These are phyloP conservation scores for Cyberlindnera americana DNA, from an alignment of 805 yeast species.

Conservation along the genomic window DNA sequence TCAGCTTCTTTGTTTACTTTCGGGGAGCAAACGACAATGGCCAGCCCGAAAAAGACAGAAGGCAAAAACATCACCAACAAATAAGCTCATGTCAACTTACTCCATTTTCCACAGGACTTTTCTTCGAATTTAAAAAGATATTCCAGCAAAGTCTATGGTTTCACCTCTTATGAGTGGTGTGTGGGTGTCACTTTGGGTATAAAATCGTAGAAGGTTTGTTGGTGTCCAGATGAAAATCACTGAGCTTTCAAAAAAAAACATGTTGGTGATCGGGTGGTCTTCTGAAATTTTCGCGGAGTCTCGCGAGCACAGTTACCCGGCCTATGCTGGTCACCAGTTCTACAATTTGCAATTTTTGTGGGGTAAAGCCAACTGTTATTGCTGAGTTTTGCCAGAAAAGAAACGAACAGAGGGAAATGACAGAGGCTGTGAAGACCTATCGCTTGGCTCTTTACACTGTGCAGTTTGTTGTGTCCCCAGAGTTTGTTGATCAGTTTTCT, in stretches of 20 bases:
- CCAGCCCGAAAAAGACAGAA: too few relatives aligned
- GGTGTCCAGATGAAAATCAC: constrained; percentile 6
- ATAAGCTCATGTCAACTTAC: neutral
- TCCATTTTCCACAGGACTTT: neutral
- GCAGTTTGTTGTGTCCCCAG: constrained; percentile 13
- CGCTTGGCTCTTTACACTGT: constrained; percentile 9
- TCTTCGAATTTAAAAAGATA: too few relatives aligned
- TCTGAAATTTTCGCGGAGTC: neutral
- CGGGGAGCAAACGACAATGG: too few relatives aligned
- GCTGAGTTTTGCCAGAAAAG: too few relatives aligned
- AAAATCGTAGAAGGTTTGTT: neutral
- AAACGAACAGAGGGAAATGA: too few relatives aligned
- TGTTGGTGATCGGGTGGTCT: neutral
- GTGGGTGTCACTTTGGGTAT: constrained; percentile 5
- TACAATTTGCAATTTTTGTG: too few relatives aligned
- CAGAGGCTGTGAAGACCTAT: constrained; percentile 6
- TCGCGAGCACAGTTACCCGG: neutral
- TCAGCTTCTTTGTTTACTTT: neutral
- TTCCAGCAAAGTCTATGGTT: too few relatives aligned
- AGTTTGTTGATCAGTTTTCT: constrained; percentile 5
- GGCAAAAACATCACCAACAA: neutral
- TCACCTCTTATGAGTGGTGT: neutral
- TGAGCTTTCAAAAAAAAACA: neutral
- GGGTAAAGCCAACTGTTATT: too few relatives aligned
- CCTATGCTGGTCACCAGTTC: neutral